Evolutionary conservation across 495 filamentous ascomycete species (phyloP).

Genomic region (Rusavskia elegans): DNA sequence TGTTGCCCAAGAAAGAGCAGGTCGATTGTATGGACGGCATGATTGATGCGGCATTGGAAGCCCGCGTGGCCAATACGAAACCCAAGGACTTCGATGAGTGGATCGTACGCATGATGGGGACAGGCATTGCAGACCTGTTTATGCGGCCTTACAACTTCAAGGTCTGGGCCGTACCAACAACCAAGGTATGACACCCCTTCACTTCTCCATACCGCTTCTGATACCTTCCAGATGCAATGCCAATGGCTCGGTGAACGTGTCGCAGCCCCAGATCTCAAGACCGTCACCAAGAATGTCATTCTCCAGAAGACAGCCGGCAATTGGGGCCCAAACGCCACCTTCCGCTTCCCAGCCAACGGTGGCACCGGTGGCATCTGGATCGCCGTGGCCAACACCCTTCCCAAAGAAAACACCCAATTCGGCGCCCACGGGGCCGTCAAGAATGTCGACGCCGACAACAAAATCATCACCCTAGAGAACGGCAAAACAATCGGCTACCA

Average conservation of each 20-base stretch:
- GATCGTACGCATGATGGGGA: conserved; percentile 87
- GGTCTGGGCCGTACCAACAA: conserved; percentile 97
- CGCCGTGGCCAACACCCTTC: conserved; percentile 84
- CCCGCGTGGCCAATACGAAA: conserved; percentile 73
- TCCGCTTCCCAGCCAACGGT: conserved; percentile 91
- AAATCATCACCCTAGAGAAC: conserved; percentile 66
- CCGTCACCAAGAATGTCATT: conserved; percentile 84
- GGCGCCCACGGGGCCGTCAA: conserved; percentile 71
- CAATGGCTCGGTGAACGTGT: conserved; percentile 98
- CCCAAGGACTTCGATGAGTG: conserved; percentile 96
- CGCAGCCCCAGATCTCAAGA: conserved; percentile 92
- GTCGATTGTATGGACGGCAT: conserved; percentile 90
- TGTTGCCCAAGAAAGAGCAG: conserved; percentile 94
- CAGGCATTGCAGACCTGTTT: conserved; percentile 85
- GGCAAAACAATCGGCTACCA: conserved; percentile 84
- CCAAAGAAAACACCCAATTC: conserved; percentile 78
- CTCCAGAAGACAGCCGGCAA: conserved; percentile 90
- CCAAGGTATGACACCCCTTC: conserved; percentile 50
- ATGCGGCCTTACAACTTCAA: conserved; percentile 99
- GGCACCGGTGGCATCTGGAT: conserved; percentile 99
- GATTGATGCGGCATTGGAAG: conserved; percentile 85
- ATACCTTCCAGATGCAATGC: conserved; percentile 78
- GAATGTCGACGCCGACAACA: conserved; percentile 70
- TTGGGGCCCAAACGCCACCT: conserved; percentile 97
- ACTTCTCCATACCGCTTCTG: neutral